A percentile compares a stretch with the other conserved stretches of the same genome.
Conservation (phyloP, 805 yeast species). For the Lipomyces kockii region DNA sequence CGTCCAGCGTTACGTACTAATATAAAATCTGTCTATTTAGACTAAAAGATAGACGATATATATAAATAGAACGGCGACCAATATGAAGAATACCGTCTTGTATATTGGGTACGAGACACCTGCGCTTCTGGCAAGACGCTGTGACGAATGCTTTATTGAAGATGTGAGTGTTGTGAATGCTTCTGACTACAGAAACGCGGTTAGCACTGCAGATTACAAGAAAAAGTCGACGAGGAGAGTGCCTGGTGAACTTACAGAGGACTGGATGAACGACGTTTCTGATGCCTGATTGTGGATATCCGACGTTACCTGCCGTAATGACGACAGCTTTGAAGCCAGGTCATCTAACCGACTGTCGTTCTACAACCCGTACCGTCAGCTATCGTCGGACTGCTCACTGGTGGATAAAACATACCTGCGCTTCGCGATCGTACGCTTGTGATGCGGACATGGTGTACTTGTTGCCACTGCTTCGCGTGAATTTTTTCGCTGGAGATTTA, state of each 20-base stretch:
- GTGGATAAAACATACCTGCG: slow-evolving; percentile 38
- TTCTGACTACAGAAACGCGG: slow-evolving; percentile 20
- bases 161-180: slow-evolving; percentile 45
- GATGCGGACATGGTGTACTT: slow-evolving; percentile 31
- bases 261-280: slow-evolving; percentile 50
- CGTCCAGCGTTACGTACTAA: background rate
- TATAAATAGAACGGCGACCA: slow-evolving; percentile 22
- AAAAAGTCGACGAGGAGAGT: background rate
- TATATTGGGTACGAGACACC: slow-evolving; percentile 56
- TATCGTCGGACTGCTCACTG: background rate
- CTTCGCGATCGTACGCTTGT: slow-evolving; percentile 41
- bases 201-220: background rate
- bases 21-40: slow-evolving; percentile 6
- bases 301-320: slow-evolving; percentile 66
- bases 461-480: background rate
- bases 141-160: slow-evolving; percentile 53
- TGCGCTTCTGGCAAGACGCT: slow-evolving; percentile 55
- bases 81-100: slow-evolving; percentile 50
- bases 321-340: slow-evolving; percentile 67
- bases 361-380: slow-evolving; percentile 43
- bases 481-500: background rate
- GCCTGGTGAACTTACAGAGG: slow-evolving; percentile 41
- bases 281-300: slow-evolving; percentile 70
- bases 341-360: slow-evolving; percentile 67
- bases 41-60: slow-evolving; percentile 28